phyloP scores from a whole-genome alignment of 2,329 filamentous ascomycete species.

The Pseudogymnoascus sp. region DNA sequence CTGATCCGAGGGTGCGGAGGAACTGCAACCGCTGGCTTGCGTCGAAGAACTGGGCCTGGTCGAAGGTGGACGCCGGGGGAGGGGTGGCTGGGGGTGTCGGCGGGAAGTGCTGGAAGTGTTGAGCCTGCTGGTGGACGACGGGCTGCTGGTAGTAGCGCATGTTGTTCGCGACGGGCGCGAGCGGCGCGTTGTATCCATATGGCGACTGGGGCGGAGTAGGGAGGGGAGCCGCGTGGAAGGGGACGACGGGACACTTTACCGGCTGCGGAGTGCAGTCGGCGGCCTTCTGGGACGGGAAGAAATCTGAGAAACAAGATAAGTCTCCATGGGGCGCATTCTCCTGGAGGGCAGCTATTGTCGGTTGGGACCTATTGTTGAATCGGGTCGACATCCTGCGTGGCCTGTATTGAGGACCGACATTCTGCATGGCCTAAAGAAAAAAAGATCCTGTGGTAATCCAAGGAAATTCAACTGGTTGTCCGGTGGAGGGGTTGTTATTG shows the following conservation, averaged over 20 bases:
- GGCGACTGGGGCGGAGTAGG: neutral
- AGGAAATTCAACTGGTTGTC: neutral
- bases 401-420: slow-evolving; percentile 7
- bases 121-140: neutral
- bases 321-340: neutral
- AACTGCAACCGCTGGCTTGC: slow-evolving; percentile 52
- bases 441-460: neutral
- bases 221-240: neutral
- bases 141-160: slow-evolving; percentile 1
- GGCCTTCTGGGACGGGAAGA: neutral
- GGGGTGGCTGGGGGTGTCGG: neutral
- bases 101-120: neutral
- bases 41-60: slow-evolving; percentile 4
- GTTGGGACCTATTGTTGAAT: neutral
- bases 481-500: neutral
- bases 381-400: slow-evolving; percentile 4
- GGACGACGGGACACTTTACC: neutral
- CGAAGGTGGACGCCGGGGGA: neutral
- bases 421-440: slow-evolving; percentile 5
- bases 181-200: neutral
- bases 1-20: slow-evolving; percentile 78
- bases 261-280: neutral
- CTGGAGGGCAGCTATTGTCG: neutral
- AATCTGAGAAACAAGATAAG: neutral
- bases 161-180: neutral